Evolutionary conservation across 176 grass and related monocot genomes (phyloP), one percentile per base, ranked within the genome.

Genomic region (Ensete ventricosum): DNA sequence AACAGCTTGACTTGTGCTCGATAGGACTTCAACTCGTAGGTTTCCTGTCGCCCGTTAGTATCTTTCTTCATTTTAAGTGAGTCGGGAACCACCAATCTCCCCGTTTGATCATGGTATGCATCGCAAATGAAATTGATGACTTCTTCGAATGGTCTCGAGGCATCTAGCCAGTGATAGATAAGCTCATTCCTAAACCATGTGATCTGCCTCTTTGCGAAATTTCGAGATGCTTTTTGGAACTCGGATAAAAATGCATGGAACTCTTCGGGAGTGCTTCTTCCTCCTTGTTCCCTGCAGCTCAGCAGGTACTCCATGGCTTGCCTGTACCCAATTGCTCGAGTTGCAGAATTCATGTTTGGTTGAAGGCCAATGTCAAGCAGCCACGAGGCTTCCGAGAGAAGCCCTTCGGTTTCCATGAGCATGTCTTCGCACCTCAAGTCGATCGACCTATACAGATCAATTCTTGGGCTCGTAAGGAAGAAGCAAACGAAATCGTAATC

Each of bases 391-490:
- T 96, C 93, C 0, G 85, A 84, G 16, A 96, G 86, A 21, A 96
- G 81, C 19, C 93, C 89, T 64, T 81, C 72, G 14, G 89, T 79
- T 74, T 86, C 83, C 76, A 63, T 87, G 43, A 90, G 83, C 93
- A 96, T 96, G 54, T 96, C 79, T 77, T 92, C 93, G 57, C 89
- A 96, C 68, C 86, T 88, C 78, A 84, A 80, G 81, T 89, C 90
- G 3, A 92, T 87, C 8, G 76, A 84, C 57, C 90, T 83, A 62
- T 92, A 92, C 48, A 92, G 75, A 24, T 89, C 76, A 60, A 92
- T 52, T 17, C 84, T 81, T 6, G 71, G 86, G 9, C 75, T 75
- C 4, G 79, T 69, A 8, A 92, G 86, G 80, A 92, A 92, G 77
- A 92, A 76, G 53, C 89, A 92, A n/a, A 82, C 69, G 78, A 87